Base-by-base conservation (phyloP, 495 filamentous ascomycete genomes). In the Tuber aestivum region DNA sequence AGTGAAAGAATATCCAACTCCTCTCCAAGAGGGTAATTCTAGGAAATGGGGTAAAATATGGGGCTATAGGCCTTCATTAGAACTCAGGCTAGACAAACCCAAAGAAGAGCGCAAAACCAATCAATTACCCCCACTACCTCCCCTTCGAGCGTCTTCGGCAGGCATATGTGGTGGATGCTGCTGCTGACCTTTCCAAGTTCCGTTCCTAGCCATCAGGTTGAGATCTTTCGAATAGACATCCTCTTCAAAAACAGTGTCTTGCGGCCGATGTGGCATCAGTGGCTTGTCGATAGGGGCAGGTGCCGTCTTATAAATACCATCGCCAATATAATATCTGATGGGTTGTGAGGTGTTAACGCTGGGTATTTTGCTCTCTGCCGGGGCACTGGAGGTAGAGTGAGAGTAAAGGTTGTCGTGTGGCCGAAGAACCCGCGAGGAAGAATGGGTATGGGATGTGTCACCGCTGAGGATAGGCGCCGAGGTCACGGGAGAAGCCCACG, bases 271-370 rank as follows among this genome's bases (percentile, higher is more conserved):
- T 23, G 76, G 74, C 45, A 79, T 45, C 35, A 70, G 45, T 42
- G 70, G 65, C 38, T 48, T 79, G 69, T 79, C 78, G 18, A 79
- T 72, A 61, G 76, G 75, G 8, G 78, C 75, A 44, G 78, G 78
- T 3, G 78, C 78, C 45, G 78, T 79, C 44, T 79, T 79, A 37
- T 79, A 79, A 27, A 79, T 73, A 65, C 78, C 78, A 41, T 79
- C 78, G 10, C 78, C 78, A 70, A 79, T 77, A 70, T 79, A 79
- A 41, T 79, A 79, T 56, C 72, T 79, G 23, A 79, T 35, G 9
- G 77, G 61, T 70, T 79, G 76, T 70, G 78, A 69, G 70, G 48
- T 72, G 56, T 41, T 32, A 27, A 65, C 14, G 14, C 56, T 35
- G 27, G 56, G 16, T 18, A 27, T 35, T 65, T 65, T 65, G 56